Evolutionary conservation across 2,329 filamentous ascomycete species (phyloP).

Genomic region (Cercospora sojina): DNA sequence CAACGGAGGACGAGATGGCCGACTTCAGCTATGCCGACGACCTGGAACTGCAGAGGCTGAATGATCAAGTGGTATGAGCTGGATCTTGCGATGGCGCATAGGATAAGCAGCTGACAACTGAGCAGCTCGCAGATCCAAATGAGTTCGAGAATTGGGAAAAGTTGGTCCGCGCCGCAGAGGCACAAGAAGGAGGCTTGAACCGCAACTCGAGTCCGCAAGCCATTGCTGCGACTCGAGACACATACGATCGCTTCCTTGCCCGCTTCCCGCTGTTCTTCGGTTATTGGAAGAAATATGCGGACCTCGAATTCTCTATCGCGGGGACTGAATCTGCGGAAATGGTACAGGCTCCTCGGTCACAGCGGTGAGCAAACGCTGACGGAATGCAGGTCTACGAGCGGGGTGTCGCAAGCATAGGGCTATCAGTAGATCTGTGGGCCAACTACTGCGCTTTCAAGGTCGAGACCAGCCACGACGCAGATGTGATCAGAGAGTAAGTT

Average conservation of each 20-base stretch:
- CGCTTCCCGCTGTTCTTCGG: slow-evolving; percentile 96
- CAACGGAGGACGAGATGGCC: slow-evolving; percentile 27
- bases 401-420: slow-evolving; percentile 86
- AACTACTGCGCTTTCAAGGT: slow-evolving; percentile 98
- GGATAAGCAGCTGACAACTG: slow-evolving; percentile 4
- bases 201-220: slow-evolving; percentile 95
- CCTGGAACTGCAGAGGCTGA: slow-evolving; percentile 35
- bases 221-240: slow-evolving; percentile 79
- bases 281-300: slow-evolving; percentile 99
- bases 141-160: slow-evolving; percentile 96
- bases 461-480: slow-evolving; percentile 91
- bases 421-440: slow-evolving; percentile 94
- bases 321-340: slow-evolving; percentile 97
- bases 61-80: slow-evolving; percentile 32
- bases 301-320: slow-evolving; percentile 93
- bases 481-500: slow-evolving; percentile 99
- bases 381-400: slow-evolving; percentile 78
- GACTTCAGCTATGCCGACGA: slow-evolving; percentile 38
- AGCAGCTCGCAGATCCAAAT: slow-evolving; percentile 69
- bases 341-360: slow-evolving; percentile 54
- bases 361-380: slow-evolving; percentile 34
- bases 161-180: slow-evolving; percentile 77
- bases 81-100: background rate
- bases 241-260: slow-evolving; percentile 88
- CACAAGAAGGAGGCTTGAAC: slow-evolving; percentile 87